Conservation (phyloP, 306 rosid species). For the Prunus mira region DNA sequence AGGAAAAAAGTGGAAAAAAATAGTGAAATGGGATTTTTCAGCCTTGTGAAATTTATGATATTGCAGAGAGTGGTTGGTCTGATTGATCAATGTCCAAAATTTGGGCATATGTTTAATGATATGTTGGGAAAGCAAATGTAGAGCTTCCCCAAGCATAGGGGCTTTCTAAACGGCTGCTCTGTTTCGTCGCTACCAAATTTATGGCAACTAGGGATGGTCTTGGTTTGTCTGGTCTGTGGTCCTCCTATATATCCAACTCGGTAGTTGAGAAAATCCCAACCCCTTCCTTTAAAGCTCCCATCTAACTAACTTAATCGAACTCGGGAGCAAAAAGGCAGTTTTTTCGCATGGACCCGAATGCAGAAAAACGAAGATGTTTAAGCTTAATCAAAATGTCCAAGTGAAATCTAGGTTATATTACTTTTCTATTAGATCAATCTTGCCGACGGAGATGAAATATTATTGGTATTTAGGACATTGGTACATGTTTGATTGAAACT, state of each 20-base stretch:
- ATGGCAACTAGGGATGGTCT: conserved; percentile 17
- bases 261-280: conserved; percentile 16
- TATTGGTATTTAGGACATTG: too few relatives aligned
- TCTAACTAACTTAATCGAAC: too few relatives aligned
- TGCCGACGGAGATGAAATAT: too few relatives aligned
- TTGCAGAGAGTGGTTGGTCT: conserved; percentile 8
- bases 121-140: conserved; percentile 8
- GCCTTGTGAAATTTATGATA: conserved; percentile 6
- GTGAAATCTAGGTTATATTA: too few relatives aligned
- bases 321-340: background rate
- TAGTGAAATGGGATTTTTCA: background rate
- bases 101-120: background rate
- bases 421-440: too few relatives aligned
- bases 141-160: background rate
- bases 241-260: background rate
- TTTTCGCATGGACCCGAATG: background rate
- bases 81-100: background rate
- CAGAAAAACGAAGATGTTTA: too few relatives aligned
- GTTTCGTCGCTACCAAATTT: conserved; percentile 13
- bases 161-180: background rate
- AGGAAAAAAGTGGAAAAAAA: background rate
- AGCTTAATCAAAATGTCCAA: too few relatives aligned
- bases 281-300: background rate
- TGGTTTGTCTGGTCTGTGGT: conserved; percentile 16
- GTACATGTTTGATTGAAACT: background rate